These are phyloP conservation scores for Umbilicus rupestris DNA, from an alignment of 164 flowering plant genomes.

Conservation along the genomic window DNA sequence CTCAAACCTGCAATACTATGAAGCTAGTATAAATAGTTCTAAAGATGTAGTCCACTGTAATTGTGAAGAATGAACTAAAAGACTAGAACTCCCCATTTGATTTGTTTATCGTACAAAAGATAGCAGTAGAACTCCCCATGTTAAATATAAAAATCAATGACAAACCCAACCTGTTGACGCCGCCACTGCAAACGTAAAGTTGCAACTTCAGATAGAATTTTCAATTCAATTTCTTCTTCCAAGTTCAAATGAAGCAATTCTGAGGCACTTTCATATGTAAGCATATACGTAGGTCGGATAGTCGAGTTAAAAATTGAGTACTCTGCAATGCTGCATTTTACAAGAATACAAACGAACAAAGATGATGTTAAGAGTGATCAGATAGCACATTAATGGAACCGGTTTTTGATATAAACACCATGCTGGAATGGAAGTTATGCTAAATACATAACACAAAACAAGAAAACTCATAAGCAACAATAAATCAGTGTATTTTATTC, in stretches of 20 bases:
- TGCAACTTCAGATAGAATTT: slow-evolving; percentile 76
- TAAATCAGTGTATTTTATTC: background rate
- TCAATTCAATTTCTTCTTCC: slow-evolving; percentile 81
- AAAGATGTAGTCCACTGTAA: background rate
- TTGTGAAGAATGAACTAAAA: background rate
- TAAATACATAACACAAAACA: background rate
- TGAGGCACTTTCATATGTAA: slow-evolving; percentile 92
- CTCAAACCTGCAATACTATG: background rate
- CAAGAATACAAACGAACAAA: slow-evolving; percentile 8
- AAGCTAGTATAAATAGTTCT: background rate
- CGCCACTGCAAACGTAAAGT: slow-evolving; percentile 73
- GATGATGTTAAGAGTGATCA: background rate
- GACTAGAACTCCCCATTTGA: background rate
- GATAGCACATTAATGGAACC: background rate
- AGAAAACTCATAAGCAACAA: background rate
- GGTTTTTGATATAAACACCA: background rate
- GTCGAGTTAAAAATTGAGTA: slow-evolving; percentile 64
- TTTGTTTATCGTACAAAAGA: background rate
- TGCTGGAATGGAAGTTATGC: background rate
- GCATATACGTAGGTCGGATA: slow-evolving; percentile 89
- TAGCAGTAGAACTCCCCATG: background rate
- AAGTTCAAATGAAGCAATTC: slow-evolving; percentile 81
- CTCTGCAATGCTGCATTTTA: slow-evolving; percentile 71
- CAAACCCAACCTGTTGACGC: slow-evolving; percentile 51
- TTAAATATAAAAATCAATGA: background rate